Evolutionary conservation across 164 flowering plant species (phyloP).

Genomic region (Cinnamomum chago): DNA sequence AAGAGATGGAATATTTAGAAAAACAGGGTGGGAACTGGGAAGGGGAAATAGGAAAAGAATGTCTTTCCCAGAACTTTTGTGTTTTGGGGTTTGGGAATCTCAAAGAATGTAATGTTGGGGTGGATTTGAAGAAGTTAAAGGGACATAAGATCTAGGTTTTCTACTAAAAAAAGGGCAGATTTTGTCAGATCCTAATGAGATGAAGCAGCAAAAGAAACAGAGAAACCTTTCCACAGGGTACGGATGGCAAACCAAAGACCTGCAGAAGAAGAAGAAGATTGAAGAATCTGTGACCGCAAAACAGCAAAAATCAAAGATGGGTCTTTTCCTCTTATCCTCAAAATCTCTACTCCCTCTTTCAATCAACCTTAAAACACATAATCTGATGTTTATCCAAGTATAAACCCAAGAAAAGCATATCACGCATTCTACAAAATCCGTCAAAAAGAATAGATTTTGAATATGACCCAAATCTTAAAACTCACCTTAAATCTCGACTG

Average conservation of each 20-base stretch:
- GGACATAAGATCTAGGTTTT: background rate
- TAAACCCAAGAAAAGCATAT: background rate
- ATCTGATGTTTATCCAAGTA: background rate
- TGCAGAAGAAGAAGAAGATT: background rate
- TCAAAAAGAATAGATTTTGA: background rate
- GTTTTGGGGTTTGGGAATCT: background rate
- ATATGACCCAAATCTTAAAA: conserved; percentile 9
- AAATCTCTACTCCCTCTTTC: background rate
- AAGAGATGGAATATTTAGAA: background rate
- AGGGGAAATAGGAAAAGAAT: background rate
- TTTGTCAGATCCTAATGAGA: background rate
- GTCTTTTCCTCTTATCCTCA: background rate
- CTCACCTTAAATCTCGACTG: conserved; percentile 4
- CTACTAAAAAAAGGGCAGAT: background rate
- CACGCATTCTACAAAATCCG: background rate
- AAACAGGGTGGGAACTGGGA: background rate
- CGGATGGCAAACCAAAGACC: background rate
- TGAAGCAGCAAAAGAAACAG: background rate
- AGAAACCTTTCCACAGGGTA: background rate
- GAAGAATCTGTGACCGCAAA: background rate
- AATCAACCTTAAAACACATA: background rate
- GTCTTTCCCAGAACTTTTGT: background rate
- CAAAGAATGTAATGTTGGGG: background rate
- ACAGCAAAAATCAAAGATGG: background rate
- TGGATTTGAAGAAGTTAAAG: background rate